These are phyloP conservation scores for Blastobotrys mokoenaii DNA, from an alignment of 805 yeast species.

Conservation along the genomic window DNA sequence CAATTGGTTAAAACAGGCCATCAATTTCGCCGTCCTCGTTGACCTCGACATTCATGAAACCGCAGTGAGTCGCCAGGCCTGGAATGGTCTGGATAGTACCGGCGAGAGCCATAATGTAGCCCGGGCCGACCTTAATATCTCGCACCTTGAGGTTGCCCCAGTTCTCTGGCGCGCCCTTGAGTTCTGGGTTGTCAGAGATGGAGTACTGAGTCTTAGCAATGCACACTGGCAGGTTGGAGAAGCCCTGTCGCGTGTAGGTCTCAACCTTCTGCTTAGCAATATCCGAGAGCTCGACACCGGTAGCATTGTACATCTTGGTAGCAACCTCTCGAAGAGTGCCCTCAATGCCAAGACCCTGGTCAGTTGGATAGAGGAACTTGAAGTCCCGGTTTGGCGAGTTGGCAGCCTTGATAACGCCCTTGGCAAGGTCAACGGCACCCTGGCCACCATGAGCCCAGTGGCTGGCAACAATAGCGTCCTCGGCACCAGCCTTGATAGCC, in stretches of 20 bases:
- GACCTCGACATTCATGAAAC: conserved; percentile 95
- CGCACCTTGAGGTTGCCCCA: conserved; percentile 81
- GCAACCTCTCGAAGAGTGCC: conserved; percentile 75
- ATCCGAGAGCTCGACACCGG: conserved; percentile 70
- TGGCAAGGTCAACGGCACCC: conserved; percentile 79
- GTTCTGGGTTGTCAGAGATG: conserved; percentile 82
- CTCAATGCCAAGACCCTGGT: conserved; percentile 54
- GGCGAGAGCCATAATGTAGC: conserved; percentile 90
- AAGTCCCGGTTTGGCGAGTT: conserved; percentile 42
- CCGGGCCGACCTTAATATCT: conserved; percentile 95
- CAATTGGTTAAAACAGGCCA: conserved; percentile 58
- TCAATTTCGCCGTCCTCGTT: conserved; percentile 87
- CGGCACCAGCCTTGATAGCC: conserved; percentile 83
- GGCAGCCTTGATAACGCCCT: conserved; percentile 70
- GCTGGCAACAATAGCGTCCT: conserved; percentile 79
- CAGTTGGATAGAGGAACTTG: conserved; percentile 60
- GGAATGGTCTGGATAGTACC: conserved; percentile 97
- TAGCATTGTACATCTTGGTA: conserved; percentile 87
- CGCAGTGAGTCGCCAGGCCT: conserved; percentile 91
- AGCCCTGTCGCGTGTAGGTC: conserved; percentile 78
- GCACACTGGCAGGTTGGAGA: conserved; percentile 85
- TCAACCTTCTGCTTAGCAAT: conserved; percentile 76
- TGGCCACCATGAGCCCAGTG: conserved; percentile 96
- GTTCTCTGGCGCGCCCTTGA: conserved; percentile 93
- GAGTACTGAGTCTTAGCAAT: conserved; percentile 98